Percentiles rank a stretch among this genome's conserved stretches.
Conservation (phyloP, 768 basidiomycete genomes). For the Macrolepiota fuliginosa region DNA sequence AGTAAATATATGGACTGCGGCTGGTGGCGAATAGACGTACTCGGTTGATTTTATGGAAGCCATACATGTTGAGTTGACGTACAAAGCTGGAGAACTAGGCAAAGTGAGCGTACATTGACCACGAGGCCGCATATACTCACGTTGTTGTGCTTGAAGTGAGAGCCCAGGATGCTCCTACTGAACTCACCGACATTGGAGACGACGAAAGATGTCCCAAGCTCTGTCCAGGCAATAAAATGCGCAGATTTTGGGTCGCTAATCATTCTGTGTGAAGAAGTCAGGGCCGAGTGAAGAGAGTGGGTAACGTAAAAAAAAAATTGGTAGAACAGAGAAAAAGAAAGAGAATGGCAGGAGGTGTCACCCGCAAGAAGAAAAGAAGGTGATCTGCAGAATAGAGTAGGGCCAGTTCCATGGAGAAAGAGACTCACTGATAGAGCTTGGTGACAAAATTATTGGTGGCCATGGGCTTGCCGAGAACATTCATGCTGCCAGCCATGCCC, state of each 20-base stretch:
- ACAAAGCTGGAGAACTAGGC: conserved; percentile 89
- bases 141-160: conserved; percentile 91
- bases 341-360: not conserved
- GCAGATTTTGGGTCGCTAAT: conserved; percentile 80
- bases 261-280: conserved; percentile 51
- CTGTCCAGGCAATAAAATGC: conserved; percentile 82
- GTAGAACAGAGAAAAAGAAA: conserved; percentile 11
- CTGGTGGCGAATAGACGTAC: conserved; percentile 35
- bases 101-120: conserved; percentile 2
- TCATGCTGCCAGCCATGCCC: conserved; percentile 42
- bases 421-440: conserved; percentile 79
- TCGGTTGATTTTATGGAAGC: conserved; percentile 92
- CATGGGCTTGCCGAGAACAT: conserved; percentile 63
- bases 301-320: conserved; percentile 12
- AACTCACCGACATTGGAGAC: conserved; percentile 87
- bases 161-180: conserved; percentile 78
- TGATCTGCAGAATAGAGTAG: conserved; percentile 4
- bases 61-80: conserved; percentile 95
- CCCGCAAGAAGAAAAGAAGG: not conserved
- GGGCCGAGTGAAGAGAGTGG: conserved; percentile 5
- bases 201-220: conserved; percentile 79
- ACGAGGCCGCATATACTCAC: conserved; percentile 37
- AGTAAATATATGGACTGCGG: not conserved
- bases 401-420: conserved; percentile 12
- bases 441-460: conserved; percentile 83